These are phyloP conservation scores for Colletotrichum liaoningense DNA, from an alignment of 2,329 filamentous ascomycete genomes.

Conservation along the genomic window DNA sequence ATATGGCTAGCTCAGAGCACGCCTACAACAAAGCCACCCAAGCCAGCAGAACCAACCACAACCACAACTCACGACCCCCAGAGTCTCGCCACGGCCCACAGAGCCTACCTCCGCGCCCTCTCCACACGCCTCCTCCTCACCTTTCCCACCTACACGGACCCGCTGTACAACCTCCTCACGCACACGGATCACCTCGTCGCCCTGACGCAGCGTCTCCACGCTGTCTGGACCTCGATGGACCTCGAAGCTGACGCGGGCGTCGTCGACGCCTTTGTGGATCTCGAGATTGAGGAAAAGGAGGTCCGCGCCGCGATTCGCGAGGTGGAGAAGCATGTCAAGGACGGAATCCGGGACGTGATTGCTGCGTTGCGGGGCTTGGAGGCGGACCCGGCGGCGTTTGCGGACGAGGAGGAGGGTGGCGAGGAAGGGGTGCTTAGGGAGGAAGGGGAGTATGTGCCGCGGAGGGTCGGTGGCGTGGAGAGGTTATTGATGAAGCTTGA, in stretches of 20 bases:
- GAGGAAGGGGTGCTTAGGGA: constrained; percentile 48
- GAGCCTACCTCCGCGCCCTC: constrained; percentile 78
- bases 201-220: constrained; percentile 79
- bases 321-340: constrained; percentile 73
- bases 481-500: constrained; percentile 92
- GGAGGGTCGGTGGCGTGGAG: constrained; percentile 83
- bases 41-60: constrained; percentile 44
- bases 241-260: constrained; percentile 86
- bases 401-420: constrained; percentile 52
- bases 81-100: constrained; percentile 83
- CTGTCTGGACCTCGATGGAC: constrained; percentile 81
- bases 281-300: constrained; percentile 77
- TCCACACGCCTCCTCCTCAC: constrained; percentile 75
- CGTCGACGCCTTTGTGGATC: constrained; percentile 78
- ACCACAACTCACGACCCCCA: constrained; percentile 79
- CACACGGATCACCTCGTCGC: constrained; percentile 86
- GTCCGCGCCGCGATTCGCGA: constrained; percentile 73
- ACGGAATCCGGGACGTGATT: constrained; percentile 76
- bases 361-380: constrained; percentile 60
- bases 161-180: constrained; percentile 74
- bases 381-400: constrained; percentile 55
- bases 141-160: constrained; percentile 70
- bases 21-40: constrained; percentile 31
- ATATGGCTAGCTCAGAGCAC: constrained; percentile 52
- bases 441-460: constrained; percentile 72